Evolutionary conservation across 2,329 filamentous ascomycete species (phyloP), one percentile per base, ranked within the genome.

Genomic region (Xylariaceae sp.): DNA sequence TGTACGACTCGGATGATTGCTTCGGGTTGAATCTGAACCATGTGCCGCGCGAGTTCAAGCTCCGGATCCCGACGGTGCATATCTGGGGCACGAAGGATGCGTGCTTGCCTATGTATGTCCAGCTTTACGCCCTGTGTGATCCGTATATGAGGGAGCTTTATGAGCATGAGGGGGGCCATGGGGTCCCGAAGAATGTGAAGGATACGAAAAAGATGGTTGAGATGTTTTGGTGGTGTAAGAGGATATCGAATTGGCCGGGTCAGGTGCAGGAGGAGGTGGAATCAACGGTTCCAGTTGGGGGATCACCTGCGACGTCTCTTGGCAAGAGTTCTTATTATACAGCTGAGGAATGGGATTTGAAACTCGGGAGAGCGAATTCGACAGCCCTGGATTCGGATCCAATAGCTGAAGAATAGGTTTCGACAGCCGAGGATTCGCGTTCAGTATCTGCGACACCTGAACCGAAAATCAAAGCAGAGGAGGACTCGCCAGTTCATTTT

Each of bases 1-100:
- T 68, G 34, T 72, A 66, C 60, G 63, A 72, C 55, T 70, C 68
- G 30, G 69, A 71, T 45, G 65, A 72, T 51, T 72, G 70, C 58
- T 72, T 71, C 10, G 70, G 70, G 0, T 55, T 72, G 17, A 69
- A 72, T 51, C 55, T 72, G 53, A 72, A 72, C 54, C 59, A 30
- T 15, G 55, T 71, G 7, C 70, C 67, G 7, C 57, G 58, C 9
- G 67, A 71, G 56, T 55, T 72, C 15, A 72, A 70, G 55, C 67
- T 72, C 10, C 59, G 67, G 15, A 71, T 72, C 44, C 71, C 71
- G 7, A 72, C 68, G 4, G 65, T 66, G 9, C 70, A 71, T 45
- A 58, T 69, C 18, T 72, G 67, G 67, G 66, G 68, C 7, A 56
- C 61, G 39, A 59, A 63, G 9, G 68, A 71, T 45, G 66, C 68